A percentile compares a stretch with the other conserved stretches of the same genome.
Evolutionary conservation across 2,329 filamentous ascomycete species (phyloP).

Genomic region (Neonectria punicea): DNA sequence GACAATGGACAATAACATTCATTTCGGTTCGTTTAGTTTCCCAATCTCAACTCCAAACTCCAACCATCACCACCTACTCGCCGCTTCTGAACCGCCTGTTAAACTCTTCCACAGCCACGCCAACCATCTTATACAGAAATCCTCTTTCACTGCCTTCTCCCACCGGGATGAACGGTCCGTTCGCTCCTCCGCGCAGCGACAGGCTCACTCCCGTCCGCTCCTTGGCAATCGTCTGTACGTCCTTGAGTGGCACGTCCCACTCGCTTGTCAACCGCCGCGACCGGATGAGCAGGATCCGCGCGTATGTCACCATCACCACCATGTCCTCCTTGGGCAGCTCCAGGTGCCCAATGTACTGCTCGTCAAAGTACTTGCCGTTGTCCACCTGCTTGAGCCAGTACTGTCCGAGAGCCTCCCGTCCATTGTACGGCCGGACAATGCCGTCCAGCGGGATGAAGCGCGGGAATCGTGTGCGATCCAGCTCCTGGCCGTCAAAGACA

Average conservation of each 20-base stretch:
- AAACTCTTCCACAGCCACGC: constrained; percentile 73
- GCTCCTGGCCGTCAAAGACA: constrained; percentile 93
- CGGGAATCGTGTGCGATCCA: constrained; percentile 93
- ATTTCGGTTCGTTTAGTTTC: too few relatives aligned
- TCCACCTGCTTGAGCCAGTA: constrained; percentile 99
- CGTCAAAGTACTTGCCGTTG: constrained; percentile 97
- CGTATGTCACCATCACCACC: constrained; percentile 88
- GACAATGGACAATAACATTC: not conserved
- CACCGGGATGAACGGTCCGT: constrained; percentile 94
- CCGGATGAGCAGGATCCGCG: constrained; percentile 88
- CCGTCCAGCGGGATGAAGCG: constrained; percentile 93
- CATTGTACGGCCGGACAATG: constrained; percentile 92
- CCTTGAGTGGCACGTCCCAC: constrained; percentile 96
- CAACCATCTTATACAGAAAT: constrained; percentile 73
- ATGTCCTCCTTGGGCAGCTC: constrained; percentile 90
- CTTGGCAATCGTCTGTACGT: constrained; percentile 96
- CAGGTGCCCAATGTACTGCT: constrained; percentile 95
- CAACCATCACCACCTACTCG: constrained; percentile 36
- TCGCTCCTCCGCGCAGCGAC: constrained; percentile 86
- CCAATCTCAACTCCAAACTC: not conserved
- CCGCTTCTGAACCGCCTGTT: constrained; percentile 67
- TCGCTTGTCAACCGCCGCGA: constrained; percentile 87
- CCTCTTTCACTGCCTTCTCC: constrained; percentile 81
- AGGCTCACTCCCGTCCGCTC: constrained; percentile 94
- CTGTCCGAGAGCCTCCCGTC: constrained; percentile 94